Evolutionary conservation across 1,284 basidiomycete species (phyloP).

Genomic region (Puccinia triticina): DNA sequence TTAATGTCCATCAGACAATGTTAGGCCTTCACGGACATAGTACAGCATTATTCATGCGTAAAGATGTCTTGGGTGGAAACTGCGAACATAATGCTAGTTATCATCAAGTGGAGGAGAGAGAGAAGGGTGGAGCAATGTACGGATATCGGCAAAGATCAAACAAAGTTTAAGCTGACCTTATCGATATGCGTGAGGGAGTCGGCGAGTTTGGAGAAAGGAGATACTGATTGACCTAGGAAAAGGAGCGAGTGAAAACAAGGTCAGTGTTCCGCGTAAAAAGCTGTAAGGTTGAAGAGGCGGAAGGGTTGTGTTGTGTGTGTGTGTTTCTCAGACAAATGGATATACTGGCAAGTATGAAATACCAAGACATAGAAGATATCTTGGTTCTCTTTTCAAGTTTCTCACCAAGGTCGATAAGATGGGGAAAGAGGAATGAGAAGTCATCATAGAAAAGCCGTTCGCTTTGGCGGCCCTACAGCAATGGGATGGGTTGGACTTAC

Average conservation of each 20-base stretch:
- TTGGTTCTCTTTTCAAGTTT: slow-evolving; percentile 45
- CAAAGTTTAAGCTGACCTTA: no score
- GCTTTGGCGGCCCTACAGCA: no score
- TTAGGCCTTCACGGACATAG: slow-evolving; percentile 37
- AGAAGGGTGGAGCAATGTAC: neutral
- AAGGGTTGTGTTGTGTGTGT: neutral
- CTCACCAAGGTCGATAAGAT: slow-evolving; percentile 50
- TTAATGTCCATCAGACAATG: slow-evolving; percentile 45
- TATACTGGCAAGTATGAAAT: slow-evolving; percentile 52
- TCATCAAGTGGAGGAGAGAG: slow-evolving; percentile 21
- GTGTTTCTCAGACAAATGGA: slow-evolving; percentile 43
- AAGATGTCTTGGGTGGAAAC: slow-evolving; percentile 45
- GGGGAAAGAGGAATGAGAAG: slow-evolving; percentile 46
- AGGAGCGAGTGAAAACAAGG: no score
- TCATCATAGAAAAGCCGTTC: slow-evolving; percentile 36
- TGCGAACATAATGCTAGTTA: slow-evolving; percentile 46
- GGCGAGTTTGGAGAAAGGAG: no score
- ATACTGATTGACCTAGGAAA: no score
- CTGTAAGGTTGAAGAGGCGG: neutral
- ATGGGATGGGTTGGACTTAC: no score
- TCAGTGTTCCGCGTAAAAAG: neutral
- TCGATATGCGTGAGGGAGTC: no score
- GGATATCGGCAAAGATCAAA: neutral
- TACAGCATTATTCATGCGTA: neutral
- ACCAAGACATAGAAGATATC: slow-evolving; percentile 49